phyloP scores from a whole-genome alignment of 129 eudicot species.

The Flaveria sonorensis region DNA sequence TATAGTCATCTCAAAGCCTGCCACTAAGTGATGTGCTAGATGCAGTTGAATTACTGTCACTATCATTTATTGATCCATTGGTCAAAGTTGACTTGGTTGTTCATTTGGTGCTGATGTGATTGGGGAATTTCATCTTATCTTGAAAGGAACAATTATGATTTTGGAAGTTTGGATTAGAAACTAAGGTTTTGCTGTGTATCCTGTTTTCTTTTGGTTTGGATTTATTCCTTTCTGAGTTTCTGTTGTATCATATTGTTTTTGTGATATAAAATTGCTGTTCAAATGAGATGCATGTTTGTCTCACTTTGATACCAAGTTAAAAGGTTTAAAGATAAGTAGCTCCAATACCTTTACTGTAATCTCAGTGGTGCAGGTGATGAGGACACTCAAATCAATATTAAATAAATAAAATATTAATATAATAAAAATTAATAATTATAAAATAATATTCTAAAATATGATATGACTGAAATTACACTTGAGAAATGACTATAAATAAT shows the following conservation, averaged over 20 bases:
- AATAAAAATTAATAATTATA: too few relatives aligned
- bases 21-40: conserved; percentile 27
- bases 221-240: background rate
- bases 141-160: conserved; percentile 2
- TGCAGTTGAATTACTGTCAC: conserved; percentile 24
- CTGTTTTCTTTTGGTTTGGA: conserved; percentile 21
- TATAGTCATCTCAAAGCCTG: conserved; percentile 36
- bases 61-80: conserved; percentile 6
- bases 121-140: background rate
- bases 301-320: too few relatives aligned
- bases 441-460: too few relatives aligned
- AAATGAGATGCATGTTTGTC: background rate
- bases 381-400: background rate
- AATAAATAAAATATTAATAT: too few relatives aligned
- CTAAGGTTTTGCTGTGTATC: conserved; percentile 10
- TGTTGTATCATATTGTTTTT: conserved; percentile 20
- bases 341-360: too few relatives aligned
- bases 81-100: conserved; percentile 22
- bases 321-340: too few relatives aligned
- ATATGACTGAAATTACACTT: too few relatives aligned
- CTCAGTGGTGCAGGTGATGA: too few relatives aligned
- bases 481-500: too few relatives aligned
- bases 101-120: background rate
- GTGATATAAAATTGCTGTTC: conserved; percentile 30
- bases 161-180: conserved; percentile 10